Evolutionary conservation across 202 grass and related monocot genomes (phyloP).

Genomic region (Setaria italica): DNA sequence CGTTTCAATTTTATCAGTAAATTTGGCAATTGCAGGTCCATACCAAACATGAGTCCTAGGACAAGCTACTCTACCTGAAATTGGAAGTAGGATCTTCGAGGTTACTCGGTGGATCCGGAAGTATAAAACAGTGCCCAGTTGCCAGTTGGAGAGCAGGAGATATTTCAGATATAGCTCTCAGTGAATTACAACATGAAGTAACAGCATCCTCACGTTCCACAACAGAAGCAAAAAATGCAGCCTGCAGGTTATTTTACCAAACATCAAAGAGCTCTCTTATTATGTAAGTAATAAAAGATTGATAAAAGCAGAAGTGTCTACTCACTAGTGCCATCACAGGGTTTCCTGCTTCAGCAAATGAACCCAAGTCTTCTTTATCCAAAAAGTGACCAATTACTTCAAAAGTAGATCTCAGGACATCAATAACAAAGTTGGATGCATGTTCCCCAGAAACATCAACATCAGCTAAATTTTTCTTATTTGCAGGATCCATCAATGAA

Average conservation of each 20-base stretch:
- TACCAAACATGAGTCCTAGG: background rate
- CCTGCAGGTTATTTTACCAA: constrained; percentile 54
- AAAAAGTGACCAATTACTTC: constrained; percentile 60
- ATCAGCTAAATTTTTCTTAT: constrained; percentile 22
- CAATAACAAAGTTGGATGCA: constrained; percentile 50
- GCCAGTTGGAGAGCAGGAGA: constrained; percentile 70
- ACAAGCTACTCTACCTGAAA: constrained; percentile 56
- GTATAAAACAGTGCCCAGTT: constrained; percentile 73
- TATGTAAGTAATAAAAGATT: constrained; percentile 1
- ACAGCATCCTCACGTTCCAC: constrained; percentile 55
- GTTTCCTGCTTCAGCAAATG: constrained; percentile 78
- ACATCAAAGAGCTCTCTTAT: constrained; percentile 24
- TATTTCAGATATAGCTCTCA: constrained; percentile 65
- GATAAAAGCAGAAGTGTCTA: background rate
- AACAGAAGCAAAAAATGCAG: constrained; percentile 66
- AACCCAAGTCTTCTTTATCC: constrained; percentile 51
- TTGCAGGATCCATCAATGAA: constrained; percentile 37
- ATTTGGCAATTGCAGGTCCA: constrained; percentile 13
- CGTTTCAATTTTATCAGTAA: constrained; percentile 38
- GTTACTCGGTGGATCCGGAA: constrained; percentile 70
- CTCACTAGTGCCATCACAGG: constrained; percentile 80
- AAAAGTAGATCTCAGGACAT: constrained; percentile 72
- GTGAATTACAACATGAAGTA: constrained; percentile 62
- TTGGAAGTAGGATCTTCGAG: constrained; percentile 21
- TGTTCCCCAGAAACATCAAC: constrained; percentile 31